Evolutionary conservation across 495 filamentous ascomycete genomes (phyloP), one percentile per base, ranked within the genome.

Genomic region (Podospora didyma): DNA sequence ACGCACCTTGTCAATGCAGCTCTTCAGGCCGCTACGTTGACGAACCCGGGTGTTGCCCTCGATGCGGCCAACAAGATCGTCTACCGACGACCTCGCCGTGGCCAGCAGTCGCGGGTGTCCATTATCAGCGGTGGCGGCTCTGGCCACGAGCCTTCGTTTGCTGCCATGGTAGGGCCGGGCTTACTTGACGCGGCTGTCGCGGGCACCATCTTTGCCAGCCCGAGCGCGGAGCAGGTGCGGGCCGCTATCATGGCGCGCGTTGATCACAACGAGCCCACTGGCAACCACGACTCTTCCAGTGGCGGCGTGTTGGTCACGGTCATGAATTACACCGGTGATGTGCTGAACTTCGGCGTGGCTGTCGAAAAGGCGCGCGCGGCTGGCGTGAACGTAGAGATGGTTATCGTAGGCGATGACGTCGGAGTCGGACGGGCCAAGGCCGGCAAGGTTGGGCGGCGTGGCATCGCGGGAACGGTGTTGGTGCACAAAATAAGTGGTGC

Each of bases 341-440:
- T 96, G 42, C 77, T 98, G 51, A 94, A 97, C 70, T 98, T 98
- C 68, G 94, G 94, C 35, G 86, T 97, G 79, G 94, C 85, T 0
- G 87, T 92, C 19, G 94, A 97, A 72, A 97, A 96, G 75, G 92
- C 90, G 11, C 86, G 87, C 57, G 92, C 92, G 0, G 79, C 84
- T 0, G 94, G 90, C 0, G 72, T 91, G 46, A 73, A 85, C 24
- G 89, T 91, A 0, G 92, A 97, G 68, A 96, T 97, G 86, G 86
- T 96, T 21, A 86, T 96, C 10, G 92, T 97, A 31, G 90, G 85
- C n/a, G 94, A 98, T 62, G 94, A 98, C 70, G 94, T 92, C 0
- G 91, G 93, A 19, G 94, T 98, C 28, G 94, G 94, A 1, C 78
- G 92, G 56, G 75, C 74, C 46, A 86, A 86, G 72, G 83, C 87